These are phyloP conservation scores for Schizochytrium sp. DNA, from an alignment of 108 stramenopile species.

Conservation along the genomic window DNA sequence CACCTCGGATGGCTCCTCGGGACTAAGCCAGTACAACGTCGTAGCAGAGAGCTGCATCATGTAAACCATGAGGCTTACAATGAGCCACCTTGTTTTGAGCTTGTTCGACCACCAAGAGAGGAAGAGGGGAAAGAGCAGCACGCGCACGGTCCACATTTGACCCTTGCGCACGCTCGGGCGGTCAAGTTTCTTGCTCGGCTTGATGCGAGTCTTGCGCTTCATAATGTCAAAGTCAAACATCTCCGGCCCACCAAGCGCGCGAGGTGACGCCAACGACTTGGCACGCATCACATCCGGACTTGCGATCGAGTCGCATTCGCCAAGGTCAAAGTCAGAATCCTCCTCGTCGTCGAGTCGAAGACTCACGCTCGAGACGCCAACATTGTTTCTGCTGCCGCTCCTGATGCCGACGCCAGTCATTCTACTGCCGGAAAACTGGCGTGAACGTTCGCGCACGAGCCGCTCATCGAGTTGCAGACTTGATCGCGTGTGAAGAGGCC, in stretches of 20 bases:
- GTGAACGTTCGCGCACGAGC: too few relatives aligned
- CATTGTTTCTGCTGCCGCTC: too few relatives aligned
- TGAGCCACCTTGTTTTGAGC: not conserved
- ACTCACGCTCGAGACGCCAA: not conserved
- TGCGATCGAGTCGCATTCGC: not conserved
- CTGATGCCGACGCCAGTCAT: too few relatives aligned
- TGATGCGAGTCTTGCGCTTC: not conserved
- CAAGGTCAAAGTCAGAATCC: not conserved
- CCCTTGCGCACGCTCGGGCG: not conserved
- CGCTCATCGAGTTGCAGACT: too few relatives aligned
- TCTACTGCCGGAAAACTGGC: too few relatives aligned
- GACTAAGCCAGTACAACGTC: not conserved
- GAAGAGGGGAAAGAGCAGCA: not conserved
- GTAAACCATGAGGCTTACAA: not conserved
- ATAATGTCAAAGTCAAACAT: not conserved
- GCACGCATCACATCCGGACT: not conserved
- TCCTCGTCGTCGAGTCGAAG: not conserved
- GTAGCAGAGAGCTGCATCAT: not conserved
- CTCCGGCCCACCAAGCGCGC: not conserved
- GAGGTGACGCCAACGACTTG: not conserved
- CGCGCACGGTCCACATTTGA: not conserved
- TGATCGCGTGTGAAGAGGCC: too few relatives aligned
- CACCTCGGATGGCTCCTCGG: not conserved
- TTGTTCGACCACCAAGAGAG: not conserved
- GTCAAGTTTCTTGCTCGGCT: not conserved